Conservation (phyloP, 768 basidiomycete species). For the Suillus spraguei region DNA sequence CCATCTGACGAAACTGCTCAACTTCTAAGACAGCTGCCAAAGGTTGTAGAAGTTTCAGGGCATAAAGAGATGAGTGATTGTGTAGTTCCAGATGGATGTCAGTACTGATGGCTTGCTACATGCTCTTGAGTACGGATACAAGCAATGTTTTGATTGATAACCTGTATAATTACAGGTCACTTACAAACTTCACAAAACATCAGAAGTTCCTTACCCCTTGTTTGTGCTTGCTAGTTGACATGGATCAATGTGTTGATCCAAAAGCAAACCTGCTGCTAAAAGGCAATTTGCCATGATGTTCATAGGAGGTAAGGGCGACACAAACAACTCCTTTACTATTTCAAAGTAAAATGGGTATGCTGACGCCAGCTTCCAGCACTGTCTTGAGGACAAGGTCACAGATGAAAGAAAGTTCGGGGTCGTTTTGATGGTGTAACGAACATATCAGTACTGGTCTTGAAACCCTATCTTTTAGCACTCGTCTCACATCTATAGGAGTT, state of each 20-base stretch:
- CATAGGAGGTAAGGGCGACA: constrained; percentile 8
- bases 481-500: too few species aligned
- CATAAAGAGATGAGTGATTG: constrained; percentile 10
- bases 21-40: constrained; percentile 7
- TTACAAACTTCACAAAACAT: neutral
- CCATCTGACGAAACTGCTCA: constrained; percentile 10
- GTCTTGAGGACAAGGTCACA: constrained; percentile 6
- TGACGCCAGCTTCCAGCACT: constrained; percentile 8
- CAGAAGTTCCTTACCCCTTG: constrained; percentile 9
- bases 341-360: constrained; percentile 5
- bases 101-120: constrained; percentile 6
- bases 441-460: too few species aligned
- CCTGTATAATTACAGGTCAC: neutral
- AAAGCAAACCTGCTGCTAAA: constrained; percentile 10
- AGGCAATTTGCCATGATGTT: constrained; percentile 14
- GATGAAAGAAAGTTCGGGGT: constrained; percentile 13
- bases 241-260: constrained; percentile 11
- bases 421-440: too few species aligned
- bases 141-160: neutral
- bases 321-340: constrained; percentile 8
- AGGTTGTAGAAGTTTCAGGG: constrained; percentile 11
- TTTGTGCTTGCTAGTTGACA: constrained; percentile 9
- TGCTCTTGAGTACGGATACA: constrained; percentile 9
- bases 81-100: constrained; percentile 4
- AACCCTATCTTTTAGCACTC: too few species aligned